phyloP scores from a whole-genome alignment of 345 rosid species.

The Eucalyptus pauciflora region DNA sequence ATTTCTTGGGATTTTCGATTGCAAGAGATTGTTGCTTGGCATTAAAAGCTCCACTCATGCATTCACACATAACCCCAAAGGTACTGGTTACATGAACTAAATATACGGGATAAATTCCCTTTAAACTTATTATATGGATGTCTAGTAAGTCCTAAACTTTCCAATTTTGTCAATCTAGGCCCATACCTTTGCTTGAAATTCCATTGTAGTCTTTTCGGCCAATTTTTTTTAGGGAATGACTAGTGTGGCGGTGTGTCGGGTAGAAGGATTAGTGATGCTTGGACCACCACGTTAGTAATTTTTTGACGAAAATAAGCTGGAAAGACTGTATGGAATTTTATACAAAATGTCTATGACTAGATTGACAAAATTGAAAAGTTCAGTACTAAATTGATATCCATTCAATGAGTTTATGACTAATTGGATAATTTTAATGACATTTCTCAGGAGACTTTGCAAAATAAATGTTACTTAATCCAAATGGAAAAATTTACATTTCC shows the following conservation, averaged over 20 bases:
- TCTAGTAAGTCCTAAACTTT: no score
- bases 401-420: no score
- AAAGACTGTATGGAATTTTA: no score
- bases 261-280: accelerated
- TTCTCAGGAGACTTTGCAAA: not conserved
- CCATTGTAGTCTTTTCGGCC: accelerated
- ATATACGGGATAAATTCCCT: accelerated
- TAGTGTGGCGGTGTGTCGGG: not conserved
- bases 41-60: not conserved
- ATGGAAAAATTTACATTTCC: not conserved
- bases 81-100: no score
- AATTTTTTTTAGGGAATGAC: no score
- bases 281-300: accelerated
- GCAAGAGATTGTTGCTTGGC: not conserved
- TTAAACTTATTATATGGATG: no score
- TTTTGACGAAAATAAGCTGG: accelerated
- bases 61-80: not conserved
- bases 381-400: not conserved
- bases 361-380: no score
- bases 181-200: accelerated
- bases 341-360: accelerated
- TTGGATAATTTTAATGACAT: not conserved
- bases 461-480: not conserved
- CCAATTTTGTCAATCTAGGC: no score
- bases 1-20: not conserved